These are phyloP conservation scores for Laburnicola sp. DNA, from an alignment of 2,329 filamentous ascomycete genomes.

Conservation along the genomic window DNA sequence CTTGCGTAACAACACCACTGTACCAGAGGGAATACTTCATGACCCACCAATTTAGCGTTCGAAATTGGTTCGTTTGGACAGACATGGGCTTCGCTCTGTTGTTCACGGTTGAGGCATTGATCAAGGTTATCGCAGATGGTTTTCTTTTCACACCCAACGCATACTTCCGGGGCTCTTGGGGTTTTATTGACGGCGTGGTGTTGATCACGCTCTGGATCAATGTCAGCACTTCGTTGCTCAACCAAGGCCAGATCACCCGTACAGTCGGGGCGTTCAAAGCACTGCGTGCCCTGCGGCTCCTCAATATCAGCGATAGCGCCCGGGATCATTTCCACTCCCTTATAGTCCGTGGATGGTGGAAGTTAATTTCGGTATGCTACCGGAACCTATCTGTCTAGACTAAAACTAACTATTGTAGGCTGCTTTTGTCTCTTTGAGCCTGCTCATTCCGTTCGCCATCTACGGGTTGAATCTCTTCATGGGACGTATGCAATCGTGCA, in stretches of 20 bases:
- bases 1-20: constrained; percentile 89
- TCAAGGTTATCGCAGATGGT: constrained; percentile 94
- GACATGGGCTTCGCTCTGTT: constrained; percentile 86
- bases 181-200: constrained; percentile 90
- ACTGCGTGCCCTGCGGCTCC: constrained; percentile 81
- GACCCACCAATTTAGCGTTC: constrained; percentile 59
- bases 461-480: constrained; percentile 94
- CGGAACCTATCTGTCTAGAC: background rate
- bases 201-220: constrained; percentile 95
- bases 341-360: constrained; percentile 91
- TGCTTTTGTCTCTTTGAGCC: constrained; percentile 88
- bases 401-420: constrained; percentile 53
- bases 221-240: constrained; percentile 77
- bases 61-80: constrained; percentile 94
- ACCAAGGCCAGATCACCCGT: constrained; percentile 82
- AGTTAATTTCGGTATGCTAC: constrained; percentile 74
- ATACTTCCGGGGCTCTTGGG: constrained; percentile 95
- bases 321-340: constrained; percentile 96
- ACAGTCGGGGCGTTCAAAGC: constrained; percentile 97
- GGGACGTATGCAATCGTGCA: constrained; percentile 78
- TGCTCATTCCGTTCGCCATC: constrained; percentile 94
- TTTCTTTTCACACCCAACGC: constrained; percentile 97
- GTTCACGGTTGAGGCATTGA: constrained; percentile 81
- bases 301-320: constrained; percentile 96
- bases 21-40: constrained; percentile 88